Conservation (phyloP, 768 basidiomycete genomes). For the Paxillus rubicundulus region DNA sequence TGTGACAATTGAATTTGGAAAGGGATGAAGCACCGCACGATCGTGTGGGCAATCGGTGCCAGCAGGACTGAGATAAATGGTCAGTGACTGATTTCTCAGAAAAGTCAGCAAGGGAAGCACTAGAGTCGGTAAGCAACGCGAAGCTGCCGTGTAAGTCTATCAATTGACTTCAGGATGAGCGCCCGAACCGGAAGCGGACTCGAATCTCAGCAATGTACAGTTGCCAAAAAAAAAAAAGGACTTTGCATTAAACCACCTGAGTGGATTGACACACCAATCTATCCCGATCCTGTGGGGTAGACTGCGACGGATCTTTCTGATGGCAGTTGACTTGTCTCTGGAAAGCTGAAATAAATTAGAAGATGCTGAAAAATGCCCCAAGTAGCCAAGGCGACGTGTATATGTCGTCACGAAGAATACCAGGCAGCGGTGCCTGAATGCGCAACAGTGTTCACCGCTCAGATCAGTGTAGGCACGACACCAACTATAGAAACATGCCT, state of each 20-base stretch:
- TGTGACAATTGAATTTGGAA: no score
- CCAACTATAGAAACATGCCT: slow-evolving; percentile 29
- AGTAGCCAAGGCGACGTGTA: slow-evolving; percentile 46
- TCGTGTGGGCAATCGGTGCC: slow-evolving; percentile 56
- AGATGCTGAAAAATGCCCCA: slow-evolving; percentile 39
- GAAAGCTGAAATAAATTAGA: slow-evolving; percentile 42
- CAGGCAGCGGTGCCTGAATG: slow-evolving; percentile 42
- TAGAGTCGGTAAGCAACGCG: slow-evolving; percentile 26
- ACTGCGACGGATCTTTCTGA: slow-evolving; percentile 22
- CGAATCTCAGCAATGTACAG: slow-evolving; percentile 36
- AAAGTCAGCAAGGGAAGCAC: no score
- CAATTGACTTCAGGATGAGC: neutral
- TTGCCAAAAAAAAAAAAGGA: slow-evolving; percentile 46
- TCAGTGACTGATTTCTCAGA: no score
- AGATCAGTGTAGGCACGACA: neutral
- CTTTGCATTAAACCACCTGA: slow-evolving; percentile 48
- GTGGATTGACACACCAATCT: slow-evolving; percentile 50
- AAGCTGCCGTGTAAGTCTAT: slow-evolving; percentile 35
- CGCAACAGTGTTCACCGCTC: neutral
- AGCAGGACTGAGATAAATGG: slow-evolving; percentile 32
- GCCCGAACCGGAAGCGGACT: no score
- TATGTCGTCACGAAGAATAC: slow-evolving; percentile 57
- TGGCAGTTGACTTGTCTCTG: slow-evolving; percentile 59
- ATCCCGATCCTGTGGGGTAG: neutral
- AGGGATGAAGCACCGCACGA: slow-evolving; percentile 38